phyloP scores from a whole-genome alignment of 495 filamentous ascomycete species.

The Neurospora intermedia region DNA sequence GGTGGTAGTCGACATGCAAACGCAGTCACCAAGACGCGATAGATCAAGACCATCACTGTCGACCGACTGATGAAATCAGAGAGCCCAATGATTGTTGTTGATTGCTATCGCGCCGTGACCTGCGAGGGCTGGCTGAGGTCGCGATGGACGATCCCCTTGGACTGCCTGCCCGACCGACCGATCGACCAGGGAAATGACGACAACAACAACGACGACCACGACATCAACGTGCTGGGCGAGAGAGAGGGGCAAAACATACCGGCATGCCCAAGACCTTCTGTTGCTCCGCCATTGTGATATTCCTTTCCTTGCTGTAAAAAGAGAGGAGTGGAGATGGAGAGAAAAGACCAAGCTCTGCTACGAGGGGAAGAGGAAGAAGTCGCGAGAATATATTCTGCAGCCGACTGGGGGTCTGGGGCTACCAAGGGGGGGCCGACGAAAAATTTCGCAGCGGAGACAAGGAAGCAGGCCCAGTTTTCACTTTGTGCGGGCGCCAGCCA shows the following conservation, averaged over 20 bases:
- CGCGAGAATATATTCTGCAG: slow-evolving; percentile 35
- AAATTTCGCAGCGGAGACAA: slow-evolving; percentile 17
- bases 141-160: background rate
- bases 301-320: slow-evolving; percentile 35
- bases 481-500: slow-evolving; percentile 8
- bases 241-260: slow-evolving; percentile 37
- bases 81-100: background rate
- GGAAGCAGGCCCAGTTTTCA: slow-evolving; percentile 25
- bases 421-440: slow-evolving; percentile 16
- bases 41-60: background rate
- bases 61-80: background rate
- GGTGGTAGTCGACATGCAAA: slow-evolving; percentile 21
- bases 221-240: slow-evolving; percentile 14
- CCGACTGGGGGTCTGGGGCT: slow-evolving; percentile 18
- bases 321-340: slow-evolving; percentile 34
- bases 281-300: slow-evolving; percentile 47
- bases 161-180: background rate
- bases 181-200: slow-evolving; percentile 6
- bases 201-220: background rate
- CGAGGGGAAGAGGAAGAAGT: slow-evolving; percentile 27
- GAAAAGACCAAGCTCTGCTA: slow-evolving; percentile 26
- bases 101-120: background rate
- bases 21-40: background rate
- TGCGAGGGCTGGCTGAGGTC: background rate
- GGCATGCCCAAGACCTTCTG: slow-evolving; percentile 76